A percentile compares a stretch with the other conserved stretches of the same genome.
phyloP scores from a whole-genome alignment of 108 stramenopile genomes.

The Cyclotella atomus region DNA sequence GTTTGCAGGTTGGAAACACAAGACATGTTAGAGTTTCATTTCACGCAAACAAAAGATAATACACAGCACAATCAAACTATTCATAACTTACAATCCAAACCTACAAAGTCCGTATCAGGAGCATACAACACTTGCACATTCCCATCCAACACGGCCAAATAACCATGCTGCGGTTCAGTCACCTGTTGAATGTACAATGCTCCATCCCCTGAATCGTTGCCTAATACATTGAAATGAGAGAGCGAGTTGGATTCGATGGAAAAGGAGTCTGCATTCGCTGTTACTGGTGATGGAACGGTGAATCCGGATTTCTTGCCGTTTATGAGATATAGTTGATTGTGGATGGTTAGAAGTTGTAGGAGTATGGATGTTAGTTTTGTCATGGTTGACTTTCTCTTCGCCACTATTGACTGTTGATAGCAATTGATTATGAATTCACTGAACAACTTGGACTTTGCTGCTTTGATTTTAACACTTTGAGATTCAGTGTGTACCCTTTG shows the following conservation, averaged over 20 bases:
- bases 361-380: no score
- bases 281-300: neutral
- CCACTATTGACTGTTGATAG: no score
- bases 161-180: neutral
- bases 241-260: neutral
- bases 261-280: neutral
- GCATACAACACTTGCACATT: neutral
- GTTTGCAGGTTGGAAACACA: neutral
- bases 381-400: no score
- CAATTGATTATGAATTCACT: no score
- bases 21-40: neutral
- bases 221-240: neutral
- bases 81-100: neutral
- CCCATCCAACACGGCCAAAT: neutral
- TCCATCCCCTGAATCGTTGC: neutral
- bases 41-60: no score
- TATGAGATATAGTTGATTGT: neutral
- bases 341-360: no score
- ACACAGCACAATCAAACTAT: neutral
- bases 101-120: neutral
- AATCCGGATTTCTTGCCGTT: no score
- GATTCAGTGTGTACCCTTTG: no score
- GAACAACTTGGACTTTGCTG: no score
- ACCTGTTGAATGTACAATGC: neutral
- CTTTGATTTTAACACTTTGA: no score